phyloP scores from a whole-genome alignment of 768 basidiomycete genomes.

The Leccinum subgranulosum region DNA sequence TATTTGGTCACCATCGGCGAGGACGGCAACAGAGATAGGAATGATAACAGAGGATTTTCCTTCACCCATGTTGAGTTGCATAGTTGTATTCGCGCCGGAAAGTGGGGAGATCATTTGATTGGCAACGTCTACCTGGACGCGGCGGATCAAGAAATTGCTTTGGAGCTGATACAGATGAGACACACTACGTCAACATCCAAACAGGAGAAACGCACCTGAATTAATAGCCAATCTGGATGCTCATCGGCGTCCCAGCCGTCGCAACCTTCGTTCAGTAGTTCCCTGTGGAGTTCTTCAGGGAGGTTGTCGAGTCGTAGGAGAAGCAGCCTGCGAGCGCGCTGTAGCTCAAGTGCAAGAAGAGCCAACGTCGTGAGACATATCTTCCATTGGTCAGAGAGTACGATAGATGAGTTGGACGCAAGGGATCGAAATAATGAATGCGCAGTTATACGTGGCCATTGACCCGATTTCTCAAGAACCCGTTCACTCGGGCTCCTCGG shows the following conservation, averaged over 20 bases:
- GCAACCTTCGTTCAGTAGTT: constrained; percentile 25
- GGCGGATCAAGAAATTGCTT: constrained; percentile 40
- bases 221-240: constrained; percentile 42
- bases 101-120: constrained; percentile 45
- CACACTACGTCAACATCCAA: too few relatives aligned
- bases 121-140: constrained; percentile 41
- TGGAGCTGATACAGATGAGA: constrained; percentile 36
- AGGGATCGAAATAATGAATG: constrained; percentile 30
- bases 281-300: constrained; percentile 31
- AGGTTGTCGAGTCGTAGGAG: constrained; percentile 17
- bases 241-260: constrained; percentile 10
- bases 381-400: constrained; percentile 28
- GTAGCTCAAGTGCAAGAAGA: constrained; percentile 30
- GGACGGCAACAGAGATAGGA: constrained; percentile 37
- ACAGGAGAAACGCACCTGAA: constrained; percentile 34
- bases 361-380: constrained; percentile 30
- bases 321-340: constrained; percentile 37
- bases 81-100: constrained; percentile 33
- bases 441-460: constrained; percentile 39
- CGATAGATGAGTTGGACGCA: constrained; percentile 19
- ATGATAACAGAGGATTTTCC: constrained; percentile 51
- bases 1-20: constrained; percentile 43
- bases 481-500: constrained; percentile 10
- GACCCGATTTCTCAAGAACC: constrained; percentile 18
- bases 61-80: constrained; percentile 60